A percentile compares a stretch with the other conserved stretches of the same genome.
Evolutionary conservation across 495 filamentous ascomycete genomes (phyloP).

Genomic region (Annulohypoxylon bovei): DNA sequence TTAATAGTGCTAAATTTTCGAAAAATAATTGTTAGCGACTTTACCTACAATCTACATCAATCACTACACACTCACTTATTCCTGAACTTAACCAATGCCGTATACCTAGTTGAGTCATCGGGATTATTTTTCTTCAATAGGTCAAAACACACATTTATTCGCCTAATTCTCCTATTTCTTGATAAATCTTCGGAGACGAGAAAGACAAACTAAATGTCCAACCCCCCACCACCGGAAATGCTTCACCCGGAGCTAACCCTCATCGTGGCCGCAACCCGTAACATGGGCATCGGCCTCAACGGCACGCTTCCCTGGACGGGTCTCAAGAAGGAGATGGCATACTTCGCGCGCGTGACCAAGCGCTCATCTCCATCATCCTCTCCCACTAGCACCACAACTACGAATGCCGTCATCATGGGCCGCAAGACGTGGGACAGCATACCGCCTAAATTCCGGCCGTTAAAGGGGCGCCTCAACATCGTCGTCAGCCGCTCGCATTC

Average conservation of each 20-base stretch:
- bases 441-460: constrained; percentile 76
- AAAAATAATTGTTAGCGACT: constrained; percentile 21
- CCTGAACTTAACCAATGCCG: no score
- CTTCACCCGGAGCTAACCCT: constrained; percentile 68
- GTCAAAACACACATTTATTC: neutral
- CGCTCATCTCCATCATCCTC: constrained; percentile 51
- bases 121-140: neutral
- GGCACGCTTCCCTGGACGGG: constrained; percentile 89
- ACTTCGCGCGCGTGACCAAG: constrained; percentile 91
- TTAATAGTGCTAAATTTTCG: constrained; percentile 7
- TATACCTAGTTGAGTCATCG: neutral
- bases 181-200: neutral
- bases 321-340: constrained; percentile 88
- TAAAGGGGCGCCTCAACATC: constrained; percentile 80
- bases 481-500: constrained; percentile 69
- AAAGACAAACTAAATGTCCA: constrained; percentile 30
- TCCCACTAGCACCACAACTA: constrained; percentile 12
- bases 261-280: constrained; percentile 77
- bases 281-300: constrained; percentile 85
- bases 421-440: constrained; percentile 95
- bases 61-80: neutral
- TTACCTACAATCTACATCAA: neutral
- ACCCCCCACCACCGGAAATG: constrained; percentile 20
- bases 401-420: constrained; percentile 94
- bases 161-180: neutral